Conservation (phyloP, 176 grass and related monocot genomes). For the Aegilops sharonensis region DNA sequence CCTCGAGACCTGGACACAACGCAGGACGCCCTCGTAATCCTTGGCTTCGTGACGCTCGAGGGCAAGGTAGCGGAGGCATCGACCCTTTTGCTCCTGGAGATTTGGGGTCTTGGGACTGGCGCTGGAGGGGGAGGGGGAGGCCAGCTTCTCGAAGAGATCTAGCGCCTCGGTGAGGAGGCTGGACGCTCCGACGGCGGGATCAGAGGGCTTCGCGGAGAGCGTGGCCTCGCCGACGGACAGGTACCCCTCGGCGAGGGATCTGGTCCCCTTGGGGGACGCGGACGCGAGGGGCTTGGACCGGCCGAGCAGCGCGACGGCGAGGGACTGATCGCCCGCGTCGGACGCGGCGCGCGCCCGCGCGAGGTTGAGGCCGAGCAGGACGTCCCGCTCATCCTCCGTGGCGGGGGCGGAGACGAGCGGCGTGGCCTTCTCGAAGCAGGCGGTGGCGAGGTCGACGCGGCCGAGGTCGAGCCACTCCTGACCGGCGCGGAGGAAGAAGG, state of each 20-base stretch:
- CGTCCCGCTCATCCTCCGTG: slow-evolving; percentile 40
- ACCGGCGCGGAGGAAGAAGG: slow-evolving; percentile 74
- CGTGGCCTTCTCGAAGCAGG: slow-evolving; percentile 91
- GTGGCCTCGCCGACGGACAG: slow-evolving; percentile 53
- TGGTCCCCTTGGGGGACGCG: slow-evolving; percentile 40
- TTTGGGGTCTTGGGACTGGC: slow-evolving; percentile 35
- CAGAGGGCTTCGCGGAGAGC: slow-evolving; percentile 48
- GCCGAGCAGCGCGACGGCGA: slow-evolving; percentile 75
- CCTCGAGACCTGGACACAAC: slow-evolving; percentile 57
- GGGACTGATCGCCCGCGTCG: slow-evolving; percentile 47
- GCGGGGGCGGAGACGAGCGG: slow-evolving; percentile 50
- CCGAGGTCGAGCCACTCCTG: slow-evolving; percentile 73
- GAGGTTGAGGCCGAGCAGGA: slow-evolving; percentile 65
- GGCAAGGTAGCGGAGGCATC: slow-evolving; percentile 79
- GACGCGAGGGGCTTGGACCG: slow-evolving; percentile 67
- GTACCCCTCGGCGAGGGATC: slow-evolving; percentile 67
- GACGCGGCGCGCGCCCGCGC: slow-evolving; percentile 67
- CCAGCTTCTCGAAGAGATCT: slow-evolving; percentile 81
- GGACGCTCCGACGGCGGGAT: slow-evolving; percentile 52
- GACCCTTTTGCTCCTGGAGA: slow-evolving; percentile 49
- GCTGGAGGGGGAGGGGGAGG: slow-evolving; percentile 32
- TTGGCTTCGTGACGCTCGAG: slow-evolving; percentile 59
- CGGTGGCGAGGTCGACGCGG: slow-evolving; percentile 64
- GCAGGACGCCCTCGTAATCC: slow-evolving; percentile 77
- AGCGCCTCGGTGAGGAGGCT: slow-evolving; percentile 77